Percentiles rank a stretch among this genome's conserved stretches.
These are phyloP conservation scores for Nakazawaea holstii DNA, from an alignment of 805 yeast genomes.

Conservation along the genomic window DNA sequence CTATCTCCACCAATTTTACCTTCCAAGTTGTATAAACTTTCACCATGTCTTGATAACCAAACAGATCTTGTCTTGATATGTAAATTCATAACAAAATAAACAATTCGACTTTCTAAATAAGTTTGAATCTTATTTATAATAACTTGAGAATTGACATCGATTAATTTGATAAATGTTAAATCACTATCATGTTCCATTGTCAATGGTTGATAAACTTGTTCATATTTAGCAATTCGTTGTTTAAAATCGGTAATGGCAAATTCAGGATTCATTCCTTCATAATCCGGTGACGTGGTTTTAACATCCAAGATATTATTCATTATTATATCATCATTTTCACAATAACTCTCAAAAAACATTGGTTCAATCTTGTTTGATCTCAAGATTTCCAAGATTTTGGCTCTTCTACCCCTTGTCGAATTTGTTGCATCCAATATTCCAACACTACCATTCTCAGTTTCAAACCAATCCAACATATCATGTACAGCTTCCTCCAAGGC, in stretches of 20 bases:
- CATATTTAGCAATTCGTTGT: constrained; percentile 69
- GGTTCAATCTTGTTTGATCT: constrained; percentile 73
- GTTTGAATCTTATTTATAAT: constrained; percentile 83
- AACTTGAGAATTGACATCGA: constrained; percentile 84
- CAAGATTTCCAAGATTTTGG: constrained; percentile 48
- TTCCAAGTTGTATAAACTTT: constrained; percentile 83
- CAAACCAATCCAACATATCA: constrained; percentile 86
- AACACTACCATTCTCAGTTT: constrained; percentile 74
- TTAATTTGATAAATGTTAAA: constrained; percentile 79
- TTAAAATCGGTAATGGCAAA: constrained; percentile 68
- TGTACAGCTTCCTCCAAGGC: constrained; percentile 69
- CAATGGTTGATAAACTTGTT: constrained; percentile 72
- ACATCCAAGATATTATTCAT: constrained; percentile 80
- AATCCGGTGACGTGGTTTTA: constrained; percentile 83
- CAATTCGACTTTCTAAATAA: constrained; percentile 87
- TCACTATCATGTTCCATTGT: constrained; percentile 51
- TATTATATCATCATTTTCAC: constrained; percentile 76
- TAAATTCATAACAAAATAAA: constrained; percentile 91
- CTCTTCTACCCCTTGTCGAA: constrained; percentile 69
- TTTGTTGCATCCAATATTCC: constrained; percentile 95
- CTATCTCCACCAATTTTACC: constrained; percentile 98
- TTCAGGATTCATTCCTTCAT: constrained; percentile 61
- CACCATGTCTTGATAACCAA: constrained; percentile 96
- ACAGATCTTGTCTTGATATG: constrained; percentile 90
- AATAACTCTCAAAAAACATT: constrained; percentile 87